These are phyloP conservation scores for Trichopus zeylanicus DNA, from an alignment of 116 monocot species.

Conservation along the genomic window DNA sequence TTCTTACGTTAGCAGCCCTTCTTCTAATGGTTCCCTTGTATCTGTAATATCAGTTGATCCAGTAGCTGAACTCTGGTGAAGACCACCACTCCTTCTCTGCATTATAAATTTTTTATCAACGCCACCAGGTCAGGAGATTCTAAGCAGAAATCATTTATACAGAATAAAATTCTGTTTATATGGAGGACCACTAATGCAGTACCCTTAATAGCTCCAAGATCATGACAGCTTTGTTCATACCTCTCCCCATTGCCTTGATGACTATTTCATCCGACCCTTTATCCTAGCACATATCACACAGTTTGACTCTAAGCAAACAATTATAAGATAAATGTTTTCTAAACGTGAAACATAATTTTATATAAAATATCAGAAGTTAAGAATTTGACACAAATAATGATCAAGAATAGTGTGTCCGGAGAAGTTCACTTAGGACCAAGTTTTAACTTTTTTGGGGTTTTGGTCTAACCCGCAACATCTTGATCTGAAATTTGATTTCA, in stretches of 20 bases:
- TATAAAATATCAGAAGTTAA: too few species aligned
- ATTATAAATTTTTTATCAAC: neutral
- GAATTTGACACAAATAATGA: too few species aligned
- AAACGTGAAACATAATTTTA: too few species aligned
- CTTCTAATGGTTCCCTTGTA: constrained; percentile 89
- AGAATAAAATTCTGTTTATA: too few species aligned
- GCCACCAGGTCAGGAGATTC: neutral
- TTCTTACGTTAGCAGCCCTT: constrained; percentile 91
- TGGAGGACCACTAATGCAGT: constrained; percentile 2
- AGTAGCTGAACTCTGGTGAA: constrained; percentile 66
- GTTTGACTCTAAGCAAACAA: too few species aligned
- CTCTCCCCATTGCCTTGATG: constrained; percentile 95
- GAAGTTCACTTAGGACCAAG: too few species aligned
- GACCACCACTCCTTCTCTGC: constrained; percentile 71
- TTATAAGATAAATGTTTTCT: too few species aligned
- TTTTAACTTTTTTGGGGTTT: too few species aligned
- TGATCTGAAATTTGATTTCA: too few species aligned
- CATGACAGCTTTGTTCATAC: constrained; percentile 88
- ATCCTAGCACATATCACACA: constrained; percentile 51
- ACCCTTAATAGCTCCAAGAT: constrained; percentile 85
- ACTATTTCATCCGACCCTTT: constrained; percentile 80
- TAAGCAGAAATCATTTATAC: too few species aligned
- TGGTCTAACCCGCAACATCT: too few species aligned
- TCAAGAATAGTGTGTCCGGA: too few species aligned
- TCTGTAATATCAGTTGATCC: constrained; percentile 77